These are phyloP conservation scores for Plasmodium adleri DNA, from an alignment of 169 alveolate genomes.

Conservation along the genomic window DNA sequence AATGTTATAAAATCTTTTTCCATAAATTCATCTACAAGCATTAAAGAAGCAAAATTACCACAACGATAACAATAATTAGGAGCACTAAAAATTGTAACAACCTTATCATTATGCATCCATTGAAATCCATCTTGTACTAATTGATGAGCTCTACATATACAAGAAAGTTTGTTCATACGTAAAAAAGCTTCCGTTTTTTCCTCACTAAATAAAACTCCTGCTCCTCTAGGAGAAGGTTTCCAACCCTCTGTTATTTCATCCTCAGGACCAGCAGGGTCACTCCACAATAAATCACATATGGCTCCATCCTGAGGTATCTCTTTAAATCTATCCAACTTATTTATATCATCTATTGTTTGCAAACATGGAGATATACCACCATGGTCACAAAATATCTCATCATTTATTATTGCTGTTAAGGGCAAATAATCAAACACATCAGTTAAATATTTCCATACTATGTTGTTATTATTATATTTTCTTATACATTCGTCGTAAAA, in stretches of 20 bases:
- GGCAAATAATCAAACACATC: slow-evolving; percentile 97
- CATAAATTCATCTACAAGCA: slow-evolving; percentile 96
- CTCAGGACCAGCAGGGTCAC: slow-evolving; percentile 96
- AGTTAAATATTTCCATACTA: slow-evolving; percentile 97
- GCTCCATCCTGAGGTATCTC: slow-evolving; percentile 99
- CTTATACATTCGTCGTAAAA: slow-evolving; percentile 98
- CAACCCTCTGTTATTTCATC: slow-evolving; percentile 91
- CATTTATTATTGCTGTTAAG: slow-evolving; percentile 96
- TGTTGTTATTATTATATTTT: slow-evolving; percentile 94
- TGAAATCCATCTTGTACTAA: slow-evolving; percentile 96
- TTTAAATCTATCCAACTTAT: slow-evolving; percentile 84
- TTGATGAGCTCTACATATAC: slow-evolving; percentile 98
- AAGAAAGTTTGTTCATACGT: slow-evolving; percentile 93
- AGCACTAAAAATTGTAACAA: slow-evolving; percentile 96
- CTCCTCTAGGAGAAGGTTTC: slow-evolving; percentile 98
- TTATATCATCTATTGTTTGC: slow-evolving; percentile 94
- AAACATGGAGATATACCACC: slow-evolving; percentile 98
- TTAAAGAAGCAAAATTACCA: slow-evolving; percentile 96
- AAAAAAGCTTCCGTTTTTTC: slow-evolving; percentile 93
- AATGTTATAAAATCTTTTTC: slow-evolving; percentile 89
- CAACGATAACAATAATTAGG: slow-evolving; percentile 97
- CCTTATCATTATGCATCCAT: slow-evolving; percentile 92
- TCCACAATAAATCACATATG: slow-evolving; percentile 99
- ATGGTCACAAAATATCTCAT: slow-evolving; percentile 96
- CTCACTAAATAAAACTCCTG: slow-evolving; percentile 98